Evolutionary conservation across 2,329 filamentous ascomycete genomes (phyloP).

Genomic region (Aureobasidium sp.): DNA sequence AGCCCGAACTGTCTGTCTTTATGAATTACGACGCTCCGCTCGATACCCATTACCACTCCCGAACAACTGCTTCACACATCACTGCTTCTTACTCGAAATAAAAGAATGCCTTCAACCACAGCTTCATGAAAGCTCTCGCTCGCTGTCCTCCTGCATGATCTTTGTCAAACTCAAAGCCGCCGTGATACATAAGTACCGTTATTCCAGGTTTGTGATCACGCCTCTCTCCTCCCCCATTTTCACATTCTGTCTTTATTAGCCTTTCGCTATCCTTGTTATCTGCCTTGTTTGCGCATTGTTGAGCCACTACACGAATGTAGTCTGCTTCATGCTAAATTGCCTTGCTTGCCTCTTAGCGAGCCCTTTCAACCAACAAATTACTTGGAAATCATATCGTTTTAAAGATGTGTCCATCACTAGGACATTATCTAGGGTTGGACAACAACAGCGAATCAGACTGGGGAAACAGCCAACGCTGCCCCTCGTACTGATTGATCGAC

Average conservation of each 20-base stretch:
- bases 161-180: neutral
- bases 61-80: neutral
- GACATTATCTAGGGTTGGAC: neutral
- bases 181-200: too few species aligned
- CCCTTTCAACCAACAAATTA: neutral
- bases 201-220: neutral
- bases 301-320: neutral
- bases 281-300: neutral
- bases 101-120: neutral
- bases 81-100: neutral
- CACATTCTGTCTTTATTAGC: neutral
- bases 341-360: neutral
- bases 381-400: neutral
- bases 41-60: slow-evolving; percentile 1
- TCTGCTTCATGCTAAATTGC: neutral
- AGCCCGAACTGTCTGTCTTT: neutral
- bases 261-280: neutral
- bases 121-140: neutral
- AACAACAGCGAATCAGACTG: neutral
- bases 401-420: neutral
- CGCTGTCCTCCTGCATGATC: neutral
- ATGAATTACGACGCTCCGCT: slow-evolving; percentile 9
- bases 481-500: slow-evolving; percentile 1
- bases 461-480: neutral
- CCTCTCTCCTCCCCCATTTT: neutral